Evolutionary conservation across 2,329 filamentous ascomycete species (phyloP).

Genomic region (Biscogniauxia sp.): DNA sequence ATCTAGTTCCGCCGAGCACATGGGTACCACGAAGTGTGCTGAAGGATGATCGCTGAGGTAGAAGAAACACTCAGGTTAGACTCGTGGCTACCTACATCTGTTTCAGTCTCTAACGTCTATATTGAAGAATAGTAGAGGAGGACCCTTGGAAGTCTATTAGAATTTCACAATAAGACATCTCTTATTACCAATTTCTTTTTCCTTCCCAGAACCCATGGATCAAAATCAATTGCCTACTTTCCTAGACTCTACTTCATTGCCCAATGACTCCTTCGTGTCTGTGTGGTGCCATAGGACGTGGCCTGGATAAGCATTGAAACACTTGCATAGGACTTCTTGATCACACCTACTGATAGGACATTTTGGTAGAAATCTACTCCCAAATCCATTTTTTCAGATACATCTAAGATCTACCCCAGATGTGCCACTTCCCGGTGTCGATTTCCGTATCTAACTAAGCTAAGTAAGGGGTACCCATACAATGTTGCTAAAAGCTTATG

Average conservation of each 20-base stretch:
- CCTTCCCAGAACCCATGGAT: too few relatives aligned
- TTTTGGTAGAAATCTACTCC: not conserved
- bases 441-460: not conserved
- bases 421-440: not conserved
- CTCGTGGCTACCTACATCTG: slow-evolving; percentile 13
- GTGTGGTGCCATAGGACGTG: not conserved
- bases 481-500: not conserved
- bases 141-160: slow-evolving; percentile 11
- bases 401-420: not conserved
- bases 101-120: slow-evolving; percentile 20
- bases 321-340: not conserved
- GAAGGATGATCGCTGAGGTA: slow-evolving; percentile 10
- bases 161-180: slow-evolving; percentile 9
- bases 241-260: not conserved
- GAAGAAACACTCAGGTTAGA: slow-evolving; percentile 7
- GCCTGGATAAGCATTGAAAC: not conserved
- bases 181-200: slow-evolving; percentile 12
- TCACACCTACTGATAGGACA: slow-evolving; percentile 1
- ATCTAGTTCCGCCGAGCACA: slow-evolving; percentile 19
- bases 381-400: not conserved
- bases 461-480: not conserved
- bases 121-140: slow-evolving; percentile 23
- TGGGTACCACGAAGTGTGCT: slow-evolving; percentile 12
- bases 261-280: not conserved
- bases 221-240: not conserved